Conservation (phyloP, 2,329 filamentous ascomycete species). For the Neopestalotiopsis clavispora region DNA sequence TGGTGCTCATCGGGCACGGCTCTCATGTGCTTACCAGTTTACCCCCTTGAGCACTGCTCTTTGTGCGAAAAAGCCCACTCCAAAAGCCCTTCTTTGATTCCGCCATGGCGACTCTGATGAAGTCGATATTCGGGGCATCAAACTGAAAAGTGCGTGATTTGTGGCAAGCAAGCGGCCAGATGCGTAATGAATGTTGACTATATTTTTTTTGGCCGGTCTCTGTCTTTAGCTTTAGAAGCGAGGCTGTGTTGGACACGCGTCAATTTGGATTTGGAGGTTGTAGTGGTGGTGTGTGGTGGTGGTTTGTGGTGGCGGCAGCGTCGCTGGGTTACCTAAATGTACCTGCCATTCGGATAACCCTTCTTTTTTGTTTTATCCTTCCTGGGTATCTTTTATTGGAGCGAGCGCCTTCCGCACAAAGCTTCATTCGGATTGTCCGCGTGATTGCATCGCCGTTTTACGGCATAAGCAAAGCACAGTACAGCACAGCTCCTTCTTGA, state of each 20-base stretch:
- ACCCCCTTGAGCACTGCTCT: constrained; percentile 10
- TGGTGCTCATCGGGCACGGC: background rate
- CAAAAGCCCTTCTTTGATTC: constrained; percentile 18
- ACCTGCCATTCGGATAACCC: too few relatives aligned
- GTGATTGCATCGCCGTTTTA: background rate
- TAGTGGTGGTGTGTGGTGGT: background rate
- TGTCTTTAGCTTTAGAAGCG: constrained; percentile 1
- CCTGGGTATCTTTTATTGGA: too few relatives aligned
- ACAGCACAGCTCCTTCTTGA: too few relatives aligned
- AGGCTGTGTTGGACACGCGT: constrained; percentile 17
- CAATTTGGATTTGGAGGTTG: background rate
- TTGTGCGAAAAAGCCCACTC: constrained; percentile 14
- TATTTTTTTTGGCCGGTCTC: background rate
- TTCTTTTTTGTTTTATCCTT: too few relatives aligned
- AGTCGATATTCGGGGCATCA: background rate
- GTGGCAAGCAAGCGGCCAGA: background rate
- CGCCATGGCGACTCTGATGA: background rate
- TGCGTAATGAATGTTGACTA: background rate
- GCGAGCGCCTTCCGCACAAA: background rate
- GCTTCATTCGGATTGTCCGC: background rate
- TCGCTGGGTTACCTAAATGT: background rate
- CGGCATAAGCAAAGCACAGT: too few relatives aligned
- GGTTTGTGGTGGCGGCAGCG: background rate
- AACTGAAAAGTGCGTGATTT: background rate
- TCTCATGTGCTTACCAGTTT: constrained; percentile 3